Conservation (phyloP, 176 grass and related monocot species). For the Aegilops speltoides region DNA sequence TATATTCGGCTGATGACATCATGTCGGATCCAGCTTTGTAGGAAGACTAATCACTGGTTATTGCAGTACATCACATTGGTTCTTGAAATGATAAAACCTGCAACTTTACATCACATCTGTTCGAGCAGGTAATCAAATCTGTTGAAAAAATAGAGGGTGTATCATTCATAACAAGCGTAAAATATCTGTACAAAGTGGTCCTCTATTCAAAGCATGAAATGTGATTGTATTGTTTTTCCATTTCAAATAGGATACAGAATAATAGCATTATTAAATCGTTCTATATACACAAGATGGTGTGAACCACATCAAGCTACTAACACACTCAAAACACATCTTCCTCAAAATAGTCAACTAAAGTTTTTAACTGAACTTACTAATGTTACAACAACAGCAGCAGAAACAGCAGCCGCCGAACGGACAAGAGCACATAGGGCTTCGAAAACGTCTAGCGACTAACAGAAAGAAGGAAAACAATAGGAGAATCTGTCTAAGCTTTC, state of each 20-base stretch:
- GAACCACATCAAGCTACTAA: constrained; percentile 26
- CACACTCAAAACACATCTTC: constrained; percentile 12
- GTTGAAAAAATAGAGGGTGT: not conserved
- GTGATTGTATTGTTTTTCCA: no score
- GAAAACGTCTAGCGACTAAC: constrained; percentile 10
- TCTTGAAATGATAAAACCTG: not conserved
- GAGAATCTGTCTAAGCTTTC: constrained; percentile 24
- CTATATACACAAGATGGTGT: constrained; percentile 19
- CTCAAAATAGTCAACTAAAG: not conserved
- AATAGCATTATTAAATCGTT: constrained; percentile 4
- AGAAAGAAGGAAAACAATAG: not conserved
- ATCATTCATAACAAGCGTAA: not conserved
- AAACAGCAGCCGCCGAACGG: not conserved
- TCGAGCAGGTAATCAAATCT: not conserved
- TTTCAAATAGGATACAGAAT: not conserved
- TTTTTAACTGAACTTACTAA: constrained; percentile 10
- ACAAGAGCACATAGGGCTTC: constrained; percentile 16
- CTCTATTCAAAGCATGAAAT: not conserved
- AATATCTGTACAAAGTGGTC: not conserved
- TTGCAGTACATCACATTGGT: not conserved
- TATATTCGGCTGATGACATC: not conserved
- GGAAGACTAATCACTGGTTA: not conserved
- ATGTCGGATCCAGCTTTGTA: not conserved
- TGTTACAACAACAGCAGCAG: constrained; percentile 43
- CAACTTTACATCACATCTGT: not conserved